Base-by-base conservation (phyloP, 2,329 filamentous ascomycete species). In the Epichloe aotearoae region DNA sequence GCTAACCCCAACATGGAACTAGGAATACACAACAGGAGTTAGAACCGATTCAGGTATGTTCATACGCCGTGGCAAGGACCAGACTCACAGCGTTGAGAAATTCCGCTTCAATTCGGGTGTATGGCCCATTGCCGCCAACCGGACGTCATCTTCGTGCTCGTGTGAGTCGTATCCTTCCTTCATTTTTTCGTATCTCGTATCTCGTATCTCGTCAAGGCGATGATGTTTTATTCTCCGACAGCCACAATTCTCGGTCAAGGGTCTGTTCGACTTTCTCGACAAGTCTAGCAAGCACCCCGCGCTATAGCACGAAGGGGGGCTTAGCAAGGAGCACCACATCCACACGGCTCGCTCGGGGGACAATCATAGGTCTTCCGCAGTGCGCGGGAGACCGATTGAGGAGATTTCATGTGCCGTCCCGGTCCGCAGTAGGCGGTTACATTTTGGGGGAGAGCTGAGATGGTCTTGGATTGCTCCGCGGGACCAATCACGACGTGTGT, bases 1-100 rank as follows among this genome's bases (percentile, higher is more conserved):
- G 69, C 69, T 11, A 72, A 54, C 0, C 69, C 69, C 5, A 72
- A 59, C 71, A 73, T 73, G 2, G 61, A 58, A 39, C 53, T 57
- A 33, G 8, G 34, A 1, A 40, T 39, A 17, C 15, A 23, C 17
- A 15, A 41, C 20, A 26, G 0, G 17, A 40, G 20, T 14, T 5
- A 12, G 20, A 38, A 23, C 37, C 5, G n/a, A 23, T 38, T 38
- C 37, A 38, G 30, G 30, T 4, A 30, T 30, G 10, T 30, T 26
- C 26, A 23, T 26, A 8, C 30, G 30, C 30, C 30, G 3, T 30
- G 30, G 30, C 30, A 30, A 30, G 30, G 30, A 30, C 10, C 39
- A 6, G 8, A 17, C 52, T 50, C 52, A 58, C 56, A 59, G 46
- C n/a, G 57, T 57, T 34, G 58, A 60, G 50, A 61, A 58, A 51